phyloP scores from a whole-genome alignment of 129 eudicot species.

The Escallonia rubra region DNA sequence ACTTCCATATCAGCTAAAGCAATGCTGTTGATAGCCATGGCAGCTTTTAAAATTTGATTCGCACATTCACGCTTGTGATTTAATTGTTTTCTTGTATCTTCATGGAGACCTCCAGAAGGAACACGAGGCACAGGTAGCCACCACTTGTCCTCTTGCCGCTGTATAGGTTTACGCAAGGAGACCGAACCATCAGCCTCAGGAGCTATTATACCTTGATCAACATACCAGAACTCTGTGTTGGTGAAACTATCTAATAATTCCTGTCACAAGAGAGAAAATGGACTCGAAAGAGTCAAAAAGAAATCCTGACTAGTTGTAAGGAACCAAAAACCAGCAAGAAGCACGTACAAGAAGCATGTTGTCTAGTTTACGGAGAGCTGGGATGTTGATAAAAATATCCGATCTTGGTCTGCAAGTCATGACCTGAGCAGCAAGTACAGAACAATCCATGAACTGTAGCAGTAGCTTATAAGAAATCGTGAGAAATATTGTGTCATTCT shows the following conservation, averaged over 20 bases:
- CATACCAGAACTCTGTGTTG: conserved; percentile 90
- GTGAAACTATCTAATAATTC: conserved; percentile 82
- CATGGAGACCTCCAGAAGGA: conserved; percentile 84
- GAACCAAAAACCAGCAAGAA: neutral
- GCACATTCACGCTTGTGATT: conserved; percentile 79
- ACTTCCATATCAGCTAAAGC: conserved; percentile 92
- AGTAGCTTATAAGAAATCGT: no score
- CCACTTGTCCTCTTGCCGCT: conserved; percentile 95
- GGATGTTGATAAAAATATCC: conserved; percentile 77
- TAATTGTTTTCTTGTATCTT: conserved; percentile 50
- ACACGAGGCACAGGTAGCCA: conserved; percentile 99
- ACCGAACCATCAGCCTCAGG: conserved; percentile 67
- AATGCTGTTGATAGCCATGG: conserved; percentile 72
- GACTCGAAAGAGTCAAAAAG: neutral
- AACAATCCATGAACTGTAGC: neutral
- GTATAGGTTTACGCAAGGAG: conserved; percentile 59
- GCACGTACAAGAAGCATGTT: conserved; percentile 82
- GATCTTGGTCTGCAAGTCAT: conserved; percentile 90
- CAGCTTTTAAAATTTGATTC: conserved; percentile 86
- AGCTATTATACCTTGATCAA: conserved; percentile 79
- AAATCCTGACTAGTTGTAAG: neutral
- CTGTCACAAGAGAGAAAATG: conserved; percentile 28
- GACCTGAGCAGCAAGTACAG: conserved; percentile 38
- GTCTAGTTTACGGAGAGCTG: conserved; percentile 95
- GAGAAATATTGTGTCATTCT: no score